Evolutionary conservation across 306 rosid species (phyloP).

Genomic region (Trichosanthes cucumerina): DNA sequence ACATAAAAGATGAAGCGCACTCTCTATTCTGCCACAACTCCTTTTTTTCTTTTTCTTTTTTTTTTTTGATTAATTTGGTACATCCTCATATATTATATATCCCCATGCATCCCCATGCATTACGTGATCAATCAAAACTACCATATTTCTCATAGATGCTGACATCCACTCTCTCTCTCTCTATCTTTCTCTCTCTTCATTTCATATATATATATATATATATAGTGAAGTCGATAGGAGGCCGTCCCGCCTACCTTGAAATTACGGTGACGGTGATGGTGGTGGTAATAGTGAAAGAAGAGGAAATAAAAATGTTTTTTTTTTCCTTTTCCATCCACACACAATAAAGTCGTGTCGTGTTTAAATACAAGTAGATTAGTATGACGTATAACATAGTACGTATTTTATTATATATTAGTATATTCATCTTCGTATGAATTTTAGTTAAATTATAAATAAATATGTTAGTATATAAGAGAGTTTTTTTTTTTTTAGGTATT

Average conservation of each 20-base stretch:
- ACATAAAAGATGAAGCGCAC: neutral
- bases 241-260: no score
- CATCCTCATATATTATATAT: no score
- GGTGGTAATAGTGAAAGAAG: neutral
- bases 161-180: neutral
- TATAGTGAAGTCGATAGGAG: neutral
- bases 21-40: neutral
- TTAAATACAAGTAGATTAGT: neutral
- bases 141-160: neutral
- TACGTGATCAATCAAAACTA: neutral
- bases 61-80: neutral
- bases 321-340: no score
- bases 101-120: conserved; percentile 6
- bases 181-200: neutral
- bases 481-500: neutral
- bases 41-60: no score
- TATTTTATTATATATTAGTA: neutral
- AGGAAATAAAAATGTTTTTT: neutral
- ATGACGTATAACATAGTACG: neutral
- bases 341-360: neutral
- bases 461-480: neutral
- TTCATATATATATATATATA: neutral
- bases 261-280: neutral
- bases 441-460: neutral
- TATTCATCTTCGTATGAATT: no score